Evolutionary conservation across 345 rosid genomes (phyloP).

Genomic region (Sapria himalayana): DNA sequence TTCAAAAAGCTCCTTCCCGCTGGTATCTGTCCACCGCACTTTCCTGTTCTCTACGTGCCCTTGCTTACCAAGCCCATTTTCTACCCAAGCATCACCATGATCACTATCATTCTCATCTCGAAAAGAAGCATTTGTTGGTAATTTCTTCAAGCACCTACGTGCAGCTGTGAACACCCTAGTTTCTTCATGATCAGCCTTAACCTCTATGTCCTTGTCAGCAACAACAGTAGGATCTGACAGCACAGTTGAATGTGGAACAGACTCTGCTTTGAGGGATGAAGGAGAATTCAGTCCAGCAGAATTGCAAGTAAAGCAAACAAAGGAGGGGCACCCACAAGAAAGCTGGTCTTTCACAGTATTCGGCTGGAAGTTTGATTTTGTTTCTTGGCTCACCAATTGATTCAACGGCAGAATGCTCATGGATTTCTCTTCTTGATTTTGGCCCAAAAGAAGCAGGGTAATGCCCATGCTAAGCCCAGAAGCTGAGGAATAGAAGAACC

Average conservation of each 20-base stretch:
- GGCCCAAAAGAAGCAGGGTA: slow-evolving; percentile 77
- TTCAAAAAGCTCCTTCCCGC: slow-evolving; percentile 77
- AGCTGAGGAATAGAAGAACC: slow-evolving; percentile 93
- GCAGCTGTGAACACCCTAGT: too few relatives aligned
- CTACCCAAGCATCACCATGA: slow-evolving; percentile 13
- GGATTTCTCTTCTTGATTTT: slow-evolving; percentile 57
- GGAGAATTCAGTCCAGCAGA: slow-evolving; percentile 62
- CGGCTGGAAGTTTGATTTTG: slow-evolving; percentile 74
- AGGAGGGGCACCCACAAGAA: slow-evolving; percentile 75
- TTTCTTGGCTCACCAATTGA: slow-evolving; percentile 71
- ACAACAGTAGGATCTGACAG: slow-evolving; percentile 28
- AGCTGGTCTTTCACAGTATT: slow-evolving; percentile 64
- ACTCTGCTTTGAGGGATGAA: slow-evolving; percentile 63
- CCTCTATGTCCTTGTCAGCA: slow-evolving; percentile 22
- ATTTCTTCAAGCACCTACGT: slow-evolving; percentile 72
- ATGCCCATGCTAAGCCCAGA: slow-evolving; percentile 84
- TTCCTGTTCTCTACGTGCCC: slow-evolving; percentile 37
- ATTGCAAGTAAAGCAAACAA: slow-evolving; percentile 76
- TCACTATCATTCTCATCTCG: slow-evolving; percentile 25
- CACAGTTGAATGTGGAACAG: slow-evolving; percentile 35
- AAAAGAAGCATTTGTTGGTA: slow-evolving; percentile 13
- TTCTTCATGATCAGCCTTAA: slow-evolving; percentile 17
- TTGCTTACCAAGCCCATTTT: slow-evolving; percentile 20
- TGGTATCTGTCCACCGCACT: slow-evolving; percentile 92
- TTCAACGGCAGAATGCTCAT: slow-evolving; percentile 94